These are phyloP conservation scores for Boletellus ananas DNA, from an alignment of 768 basidiomycete genomes.

Conservation along the genomic window DNA sequence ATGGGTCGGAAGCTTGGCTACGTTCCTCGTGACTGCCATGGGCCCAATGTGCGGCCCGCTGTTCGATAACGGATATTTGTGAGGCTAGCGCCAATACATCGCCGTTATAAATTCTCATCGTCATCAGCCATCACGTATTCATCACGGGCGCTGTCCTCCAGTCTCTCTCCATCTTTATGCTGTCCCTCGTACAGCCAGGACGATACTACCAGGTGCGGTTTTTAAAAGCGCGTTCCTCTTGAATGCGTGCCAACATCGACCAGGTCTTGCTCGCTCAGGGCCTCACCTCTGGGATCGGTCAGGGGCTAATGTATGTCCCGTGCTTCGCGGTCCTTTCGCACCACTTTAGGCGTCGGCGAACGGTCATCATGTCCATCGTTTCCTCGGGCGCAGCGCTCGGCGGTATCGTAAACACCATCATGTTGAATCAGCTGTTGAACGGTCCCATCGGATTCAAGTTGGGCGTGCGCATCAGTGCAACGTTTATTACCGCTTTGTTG, in stretches of 20 bases:
- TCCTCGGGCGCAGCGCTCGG: constrained; percentile 50
- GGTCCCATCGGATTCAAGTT: constrained; percentile 43
- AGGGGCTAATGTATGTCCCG: constrained; percentile 45
- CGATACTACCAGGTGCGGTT: constrained; percentile 6
- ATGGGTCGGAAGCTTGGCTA: constrained; percentile 25
- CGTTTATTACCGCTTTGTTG: constrained; percentile 36
- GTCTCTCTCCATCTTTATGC: constrained; percentile 34
- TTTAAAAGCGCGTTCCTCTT: background rate
- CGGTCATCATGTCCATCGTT: constrained; percentile 43
- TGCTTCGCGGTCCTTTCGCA: constrained; percentile 41
- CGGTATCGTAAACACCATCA: constrained; percentile 53
- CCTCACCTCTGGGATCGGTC: constrained; percentile 38
- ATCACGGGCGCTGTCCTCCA: constrained; percentile 27
- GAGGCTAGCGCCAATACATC: background rate
- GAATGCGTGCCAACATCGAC: background rate
- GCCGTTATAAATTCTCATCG: background rate
- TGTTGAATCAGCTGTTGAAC: constrained; percentile 48
- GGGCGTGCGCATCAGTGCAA: constrained; percentile 38
- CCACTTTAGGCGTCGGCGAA: constrained; percentile 39
- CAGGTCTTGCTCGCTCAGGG: constrained; percentile 46
- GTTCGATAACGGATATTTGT: constrained; percentile 29
- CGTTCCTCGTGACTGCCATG: constrained; percentile 15
- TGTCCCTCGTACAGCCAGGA: constrained; percentile 34
- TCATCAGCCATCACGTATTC: constrained; percentile 12
- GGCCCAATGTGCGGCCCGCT: constrained; percentile 25